Percentiles rank a stretch among this genome's conserved stretches.
Evolutionary conservation across 2,329 filamentous ascomycete species (phyloP).

Genomic region (Stachybotrys chlorohalonatus): DNA sequence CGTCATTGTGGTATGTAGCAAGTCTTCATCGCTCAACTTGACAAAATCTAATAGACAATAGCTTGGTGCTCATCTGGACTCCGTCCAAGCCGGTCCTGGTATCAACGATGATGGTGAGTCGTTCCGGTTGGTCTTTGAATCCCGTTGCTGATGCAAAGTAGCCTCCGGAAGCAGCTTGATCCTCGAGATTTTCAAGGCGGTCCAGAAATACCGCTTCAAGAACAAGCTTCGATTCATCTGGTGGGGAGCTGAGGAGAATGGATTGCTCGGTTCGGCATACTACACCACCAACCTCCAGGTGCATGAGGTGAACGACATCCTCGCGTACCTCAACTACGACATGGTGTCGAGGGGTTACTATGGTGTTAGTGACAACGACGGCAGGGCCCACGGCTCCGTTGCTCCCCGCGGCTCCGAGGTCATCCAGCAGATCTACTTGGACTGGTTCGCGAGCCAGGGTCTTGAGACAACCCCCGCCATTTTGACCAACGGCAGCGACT

Average conservation of each 20-base stretch:
- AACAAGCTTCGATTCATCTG: constrained; percentile 14
- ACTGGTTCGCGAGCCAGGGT: constrained; percentile 20
- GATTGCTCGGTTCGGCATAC: constrained; percentile 9
- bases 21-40: neutral
- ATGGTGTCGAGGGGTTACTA: constrained; percentile 13
- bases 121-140: neutral
- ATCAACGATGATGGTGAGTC: constrained; percentile 2
- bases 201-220: constrained; percentile 13
- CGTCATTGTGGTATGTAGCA: constrained; percentile 5
- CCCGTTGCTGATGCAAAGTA: neutral
- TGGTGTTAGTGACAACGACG: constrained; percentile 14
- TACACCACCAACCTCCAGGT: constrained; percentile 6
- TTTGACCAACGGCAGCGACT: constrained; percentile 25
- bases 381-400: constrained; percentile 10
- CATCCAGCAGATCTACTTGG: constrained; percentile 11
- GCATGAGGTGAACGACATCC: constrained; percentile 9
- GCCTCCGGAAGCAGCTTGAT: constrained; percentile 10
- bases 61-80: constrained; percentile 1
- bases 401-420: constrained; percentile 18
- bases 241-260: constrained; percentile 13
- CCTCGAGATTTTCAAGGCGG: constrained; percentile 9
- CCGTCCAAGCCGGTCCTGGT: constrained; percentile 1
- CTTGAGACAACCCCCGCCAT: constrained; percentile 13
- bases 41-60: neutral
- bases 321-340: constrained; percentile 13